Conservation (phyloP, 1,284 basidiomycete species). For the Heterobasidion occidentale region DNA sequence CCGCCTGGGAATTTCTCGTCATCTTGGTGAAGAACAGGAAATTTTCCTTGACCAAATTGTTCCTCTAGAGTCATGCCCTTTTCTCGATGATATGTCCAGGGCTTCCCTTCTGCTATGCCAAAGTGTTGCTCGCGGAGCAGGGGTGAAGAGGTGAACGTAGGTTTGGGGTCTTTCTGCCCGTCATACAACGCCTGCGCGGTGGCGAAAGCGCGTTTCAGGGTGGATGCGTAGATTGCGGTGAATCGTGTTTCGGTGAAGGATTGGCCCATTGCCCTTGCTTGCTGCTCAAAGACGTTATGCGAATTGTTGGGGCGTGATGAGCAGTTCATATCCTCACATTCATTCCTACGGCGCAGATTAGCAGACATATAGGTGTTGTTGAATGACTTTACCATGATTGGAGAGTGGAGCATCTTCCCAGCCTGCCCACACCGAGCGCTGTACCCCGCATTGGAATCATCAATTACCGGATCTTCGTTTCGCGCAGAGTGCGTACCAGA, state of each 20-base stretch:
- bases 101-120: conserved; percentile 67
- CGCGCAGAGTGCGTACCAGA: conserved; percentile 29
- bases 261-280: conserved; percentile 73
- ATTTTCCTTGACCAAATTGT: conserved; percentile 44
- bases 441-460: too few relatives aligned
- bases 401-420: conserved; percentile 80
- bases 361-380: background rate
- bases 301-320: background rate
- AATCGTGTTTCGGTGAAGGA: conserved; percentile 51
- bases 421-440: conserved; percentile 71
- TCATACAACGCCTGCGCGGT: conserved; percentile 61
- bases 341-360: conserved; percentile 38
- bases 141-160: conserved; percentile 41
- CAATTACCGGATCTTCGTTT: background rate
- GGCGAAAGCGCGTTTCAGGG: conserved; percentile 68
- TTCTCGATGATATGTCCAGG: conserved; percentile 30
- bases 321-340: conserved; percentile 36
- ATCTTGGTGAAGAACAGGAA: conserved; percentile 39
- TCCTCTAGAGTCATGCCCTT: conserved; percentile 34
- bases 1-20: conserved; percentile 61
- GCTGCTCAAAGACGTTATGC: conserved; percentile 33
- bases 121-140: conserved; percentile 64
- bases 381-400: conserved; percentile 58
- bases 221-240: conserved; percentile 70
- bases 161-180: conserved; percentile 44